These are phyloP conservation scores for Gnomoniopsis smithogilvyi DNA, from an alignment of 2,329 filamentous ascomycete species.

Conservation along the genomic window DNA sequence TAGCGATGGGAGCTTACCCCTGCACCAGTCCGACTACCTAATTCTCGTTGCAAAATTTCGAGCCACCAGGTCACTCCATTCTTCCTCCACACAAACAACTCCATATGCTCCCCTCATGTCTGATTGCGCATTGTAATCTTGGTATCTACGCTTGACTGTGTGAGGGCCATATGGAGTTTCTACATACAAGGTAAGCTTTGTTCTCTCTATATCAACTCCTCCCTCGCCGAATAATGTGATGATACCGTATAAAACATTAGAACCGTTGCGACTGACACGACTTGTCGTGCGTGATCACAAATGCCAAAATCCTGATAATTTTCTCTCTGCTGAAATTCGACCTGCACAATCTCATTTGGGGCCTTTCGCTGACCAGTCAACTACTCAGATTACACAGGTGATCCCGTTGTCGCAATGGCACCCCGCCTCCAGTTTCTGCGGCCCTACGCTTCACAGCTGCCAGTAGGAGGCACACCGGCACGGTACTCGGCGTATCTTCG, in stretches of 20 bases:
- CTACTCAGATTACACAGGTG: slow-evolving; percentile 14
- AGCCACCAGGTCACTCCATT: not conserved
- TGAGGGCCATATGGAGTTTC: not conserved
- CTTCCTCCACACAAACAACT: not conserved
- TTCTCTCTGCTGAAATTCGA: slow-evolving; percentile 2
- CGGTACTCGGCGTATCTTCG: slow-evolving; percentile 37
- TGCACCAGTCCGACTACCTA: not conserved
- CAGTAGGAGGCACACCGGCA: slow-evolving; percentile 30
- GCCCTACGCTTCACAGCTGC: slow-evolving; percentile 47
- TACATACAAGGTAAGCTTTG: not conserved
- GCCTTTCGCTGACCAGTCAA: slow-evolving; percentile 21
- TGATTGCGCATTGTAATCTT: not conserved
- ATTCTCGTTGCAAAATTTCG: slow-evolving; percentile 9
- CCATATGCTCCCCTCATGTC: not conserved
- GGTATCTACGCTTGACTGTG: not conserved
- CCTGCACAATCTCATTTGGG: not conserved
- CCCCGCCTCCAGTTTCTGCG: slow-evolving; percentile 50
- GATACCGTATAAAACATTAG: slow-evolving; percentile 47
- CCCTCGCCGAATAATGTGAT: slow-evolving; percentile 35
- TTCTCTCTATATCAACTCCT: not conserved
- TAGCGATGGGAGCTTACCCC: not conserved
- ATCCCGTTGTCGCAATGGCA: slow-evolving; percentile 39
- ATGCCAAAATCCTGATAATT: slow-evolving; percentile 44
- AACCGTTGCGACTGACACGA: slow-evolving; percentile 59
- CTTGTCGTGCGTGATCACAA: slow-evolving; percentile 49